A percentile compares a stretch with the other conserved stretches of the same genome.
phyloP scores from a whole-genome alignment of 768 basidiomycete species.

The Trametes cubensis region DNA sequence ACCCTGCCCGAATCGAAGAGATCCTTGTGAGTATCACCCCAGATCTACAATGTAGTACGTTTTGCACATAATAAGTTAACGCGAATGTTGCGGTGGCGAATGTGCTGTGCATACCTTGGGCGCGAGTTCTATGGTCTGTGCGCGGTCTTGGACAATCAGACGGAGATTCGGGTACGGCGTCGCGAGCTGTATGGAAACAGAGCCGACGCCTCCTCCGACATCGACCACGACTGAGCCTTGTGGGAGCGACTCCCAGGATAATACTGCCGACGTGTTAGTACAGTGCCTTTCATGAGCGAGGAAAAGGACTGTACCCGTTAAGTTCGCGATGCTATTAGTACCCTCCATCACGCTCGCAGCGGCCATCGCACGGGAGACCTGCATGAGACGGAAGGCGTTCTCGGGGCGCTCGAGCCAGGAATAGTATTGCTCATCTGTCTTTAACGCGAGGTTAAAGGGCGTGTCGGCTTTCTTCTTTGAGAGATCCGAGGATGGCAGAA shows the following conservation, averaged over 20 bases:
- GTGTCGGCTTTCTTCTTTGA: neutral
- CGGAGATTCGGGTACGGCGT: conserved; percentile 10
- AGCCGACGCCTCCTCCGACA: conserved; percentile 23
- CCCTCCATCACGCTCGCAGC: conserved; percentile 65
- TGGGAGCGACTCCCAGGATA: conserved; percentile 19
- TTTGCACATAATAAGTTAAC: no score
- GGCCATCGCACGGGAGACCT: conserved; percentile 73
- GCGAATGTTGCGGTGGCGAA: no score
- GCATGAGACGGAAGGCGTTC: conserved; percentile 46
- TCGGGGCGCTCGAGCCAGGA: conserved; percentile 69
- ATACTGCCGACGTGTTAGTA: conserved; percentile 8
- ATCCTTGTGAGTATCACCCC: neutral
- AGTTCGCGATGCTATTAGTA: neutral
- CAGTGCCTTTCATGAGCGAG: neutral
- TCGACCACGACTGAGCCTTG: conserved; percentile 12
- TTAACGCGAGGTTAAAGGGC: conserved; percentile 67
- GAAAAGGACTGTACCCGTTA: neutral
- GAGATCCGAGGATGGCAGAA: neutral
- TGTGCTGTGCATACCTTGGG: neutral
- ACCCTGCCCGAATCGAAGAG: conserved; percentile 11
- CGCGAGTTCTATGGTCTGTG: conserved; percentile 40
- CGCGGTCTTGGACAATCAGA: conserved; percentile 19
- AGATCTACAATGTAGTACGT: no score
- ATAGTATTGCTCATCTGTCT: conserved; percentile 50
- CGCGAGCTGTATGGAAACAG: conserved; percentile 17